Conservation (phyloP, 2,329 filamentous ascomycete genomes). For the Calonectria naviculata region DNA sequence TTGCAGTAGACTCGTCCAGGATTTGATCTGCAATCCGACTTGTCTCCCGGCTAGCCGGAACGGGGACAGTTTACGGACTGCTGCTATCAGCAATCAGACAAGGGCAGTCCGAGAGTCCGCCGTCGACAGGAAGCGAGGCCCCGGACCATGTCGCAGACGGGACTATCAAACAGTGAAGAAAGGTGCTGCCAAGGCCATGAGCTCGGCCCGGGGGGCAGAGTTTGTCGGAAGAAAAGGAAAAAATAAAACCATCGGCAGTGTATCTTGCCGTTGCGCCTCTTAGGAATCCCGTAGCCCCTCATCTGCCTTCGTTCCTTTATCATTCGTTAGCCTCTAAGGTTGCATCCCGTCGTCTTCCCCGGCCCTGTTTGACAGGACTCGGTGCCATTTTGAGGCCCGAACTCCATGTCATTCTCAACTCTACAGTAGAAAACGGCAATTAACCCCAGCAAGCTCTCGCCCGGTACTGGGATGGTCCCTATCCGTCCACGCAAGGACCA, state of each 20-base stretch:
- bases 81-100: not conserved
- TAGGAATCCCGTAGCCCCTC: not conserved
- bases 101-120: not conserved
- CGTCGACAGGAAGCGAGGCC: not conserved
- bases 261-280: not conserved
- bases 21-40: slow-evolving; percentile 34
- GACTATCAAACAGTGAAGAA: slow-evolving; percentile 8
- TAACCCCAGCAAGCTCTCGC: slow-evolving; percentile 8
- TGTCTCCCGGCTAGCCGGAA: slow-evolving; percentile 24
- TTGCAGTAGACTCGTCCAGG: slow-evolving; percentile 27
- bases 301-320: not conserved
- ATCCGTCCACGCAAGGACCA: slow-evolving; percentile 4
- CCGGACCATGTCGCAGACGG: not conserved
- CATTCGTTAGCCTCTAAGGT: not conserved
- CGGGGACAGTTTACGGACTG: not conserved
- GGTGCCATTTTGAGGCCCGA: not conserved
- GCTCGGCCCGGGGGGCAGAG: not conserved
- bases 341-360: slow-evolving; percentile 3
- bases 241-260: not conserved
- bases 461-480: not conserved
- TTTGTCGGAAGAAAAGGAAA: slow-evolving; percentile 2
- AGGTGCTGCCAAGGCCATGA: not conserved
- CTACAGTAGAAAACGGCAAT: slow-evolving; percentile 11
- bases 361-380: not conserved
- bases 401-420: not conserved